Evolutionary conservation across 306 rosid genomes (phyloP), one percentile per base, ranked within the genome.

Genomic region (Sphenostylis stenocarpa): DNA sequence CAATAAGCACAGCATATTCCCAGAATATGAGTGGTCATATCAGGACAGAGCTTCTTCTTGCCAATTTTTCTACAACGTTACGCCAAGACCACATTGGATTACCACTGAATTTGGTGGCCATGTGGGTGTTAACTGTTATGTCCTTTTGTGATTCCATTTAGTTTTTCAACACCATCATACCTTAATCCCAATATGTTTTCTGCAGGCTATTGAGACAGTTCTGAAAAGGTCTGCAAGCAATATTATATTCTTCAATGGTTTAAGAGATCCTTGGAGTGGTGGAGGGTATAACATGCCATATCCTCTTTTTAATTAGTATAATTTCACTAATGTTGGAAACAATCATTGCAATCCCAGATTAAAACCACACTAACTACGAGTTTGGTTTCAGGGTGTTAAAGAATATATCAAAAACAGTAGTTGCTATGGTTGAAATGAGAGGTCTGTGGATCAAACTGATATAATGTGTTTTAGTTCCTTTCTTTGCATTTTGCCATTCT

Each of bases 211-310:
- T 41, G 34, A 82, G 73, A 85, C 69, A 72, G 87, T 87, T 39
- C 61, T 94, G 76, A 92, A 84, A 84, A 86, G 95, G 31, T 90
- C 65, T 23, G 88, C 92, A 2, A 88, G 98, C 88, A 92, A 90
- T 87, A 87, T 94, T 36, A 87, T 94, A 81, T 94, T 94, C 87
- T 94, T 90, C 13, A 94, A 94, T 83, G 97, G 98, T 53, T 78
- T 94, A 72, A 89, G 97, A 87, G 98, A 94, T 80, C 96, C 98
- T 73, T 91, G 98, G 97, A 91, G 98, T 75, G 97, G 95, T 29
- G 98, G 98, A 84, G 98, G 98, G 98, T 94, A 91, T 29, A 57
- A 1, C 68, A 39, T 82, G 14, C 7, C 44, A 45, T 78, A 74
- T 76, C 20, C 49, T 77, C 51, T 52, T 28, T 72, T 48, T 16